Evolutionary conservation across 257 asterid species (phyloP).

Genomic region (Nicotiana sylvestris): DNA sequence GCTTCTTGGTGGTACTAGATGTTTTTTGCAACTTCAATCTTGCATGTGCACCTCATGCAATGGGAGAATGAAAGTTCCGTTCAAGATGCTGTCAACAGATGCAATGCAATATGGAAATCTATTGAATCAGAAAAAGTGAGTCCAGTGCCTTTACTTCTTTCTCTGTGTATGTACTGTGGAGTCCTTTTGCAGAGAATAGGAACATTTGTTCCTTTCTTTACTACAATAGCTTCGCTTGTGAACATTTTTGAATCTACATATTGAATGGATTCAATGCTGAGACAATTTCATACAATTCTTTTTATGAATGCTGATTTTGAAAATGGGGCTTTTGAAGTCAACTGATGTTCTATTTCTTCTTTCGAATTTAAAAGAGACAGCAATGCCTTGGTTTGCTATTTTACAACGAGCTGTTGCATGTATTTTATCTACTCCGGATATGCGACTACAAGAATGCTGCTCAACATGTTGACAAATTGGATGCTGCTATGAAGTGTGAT

Average conservation of each 20-base stretch:
- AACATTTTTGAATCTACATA: not conserved
- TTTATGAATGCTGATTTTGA: not conserved
- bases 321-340: constrained; percentile 12
- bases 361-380: constrained; percentile 50
- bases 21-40: constrained; percentile 86
- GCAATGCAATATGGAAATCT: constrained; percentile 78
- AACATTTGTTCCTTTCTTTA: not conserved
- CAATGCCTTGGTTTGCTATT: constrained; percentile 75
- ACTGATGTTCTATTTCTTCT: constrained; percentile 23
- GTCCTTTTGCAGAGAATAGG: not conserved
- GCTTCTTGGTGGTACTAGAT: constrained; percentile 45
- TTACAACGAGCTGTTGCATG: constrained; percentile 83
- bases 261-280: not conserved
- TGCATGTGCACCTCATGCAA: constrained; percentile 87
- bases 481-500: constrained; percentile 81
- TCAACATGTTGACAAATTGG: constrained; percentile 77
- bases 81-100: constrained; percentile 71
- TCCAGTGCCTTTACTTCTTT: not conserved
- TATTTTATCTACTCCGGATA: constrained; percentile 84
- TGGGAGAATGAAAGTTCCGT: constrained; percentile 75
- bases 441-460: constrained; percentile 93
- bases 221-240: constrained; percentile 8
- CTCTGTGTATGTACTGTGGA: constrained; percentile 5
- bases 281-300: not conserved
- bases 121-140: constrained; percentile 73